Evolutionary conservation across 108 stramenopile genomes (phyloP).

Genomic region (Skeletonema marinoi): DNA sequence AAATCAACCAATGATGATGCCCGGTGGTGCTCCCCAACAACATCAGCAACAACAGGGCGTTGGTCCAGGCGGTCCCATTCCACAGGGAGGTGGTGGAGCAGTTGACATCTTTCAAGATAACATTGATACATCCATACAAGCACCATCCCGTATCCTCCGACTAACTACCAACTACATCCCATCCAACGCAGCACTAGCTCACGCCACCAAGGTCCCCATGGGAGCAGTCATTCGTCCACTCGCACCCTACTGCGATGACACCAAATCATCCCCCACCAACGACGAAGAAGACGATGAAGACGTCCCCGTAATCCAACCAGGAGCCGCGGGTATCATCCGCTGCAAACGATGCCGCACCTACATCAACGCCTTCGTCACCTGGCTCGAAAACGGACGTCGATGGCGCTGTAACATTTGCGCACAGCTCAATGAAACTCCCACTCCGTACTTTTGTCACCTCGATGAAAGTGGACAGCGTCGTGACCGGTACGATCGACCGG

Average conservation of each 20-base stretch:
- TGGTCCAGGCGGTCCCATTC: neutral
- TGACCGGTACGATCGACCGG: conserved; percentile 91
- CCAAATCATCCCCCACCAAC: neutral
- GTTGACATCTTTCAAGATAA: conserved; percentile 55
- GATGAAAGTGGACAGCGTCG: conserved; percentile 89
- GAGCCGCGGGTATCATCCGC: conserved; percentile 93
- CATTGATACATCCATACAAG: conserved; percentile 70
- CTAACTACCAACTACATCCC: conserved; percentile 65
- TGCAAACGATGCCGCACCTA: conserved; percentile 98
- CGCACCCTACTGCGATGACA: conserved; percentile 48
- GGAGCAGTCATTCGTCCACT: conserved; percentile 84
- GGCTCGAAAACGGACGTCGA: conserved; percentile 93
- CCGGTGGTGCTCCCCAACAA: neutral
- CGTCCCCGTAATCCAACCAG: conserved; percentile 91
- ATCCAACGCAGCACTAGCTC: conserved; percentile 54
- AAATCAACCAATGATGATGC: neutral
- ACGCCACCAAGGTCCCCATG: conserved; percentile 69
- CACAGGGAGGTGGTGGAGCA: conserved; percentile 3
- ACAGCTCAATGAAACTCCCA: conserved; percentile 89
- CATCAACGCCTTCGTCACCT: conserved; percentile 98
- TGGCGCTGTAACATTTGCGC: conserved; percentile 99
- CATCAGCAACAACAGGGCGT: no score
- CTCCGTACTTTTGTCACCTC: conserved; percentile 95
- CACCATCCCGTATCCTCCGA: conserved; percentile 67
- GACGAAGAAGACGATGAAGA: conserved; percentile 54